Evolutionary conservation across 2,329 filamentous ascomycete species (phyloP), one percentile per base, ranked within the genome.

Genomic region (Lecanicillium sp.): DNA sequence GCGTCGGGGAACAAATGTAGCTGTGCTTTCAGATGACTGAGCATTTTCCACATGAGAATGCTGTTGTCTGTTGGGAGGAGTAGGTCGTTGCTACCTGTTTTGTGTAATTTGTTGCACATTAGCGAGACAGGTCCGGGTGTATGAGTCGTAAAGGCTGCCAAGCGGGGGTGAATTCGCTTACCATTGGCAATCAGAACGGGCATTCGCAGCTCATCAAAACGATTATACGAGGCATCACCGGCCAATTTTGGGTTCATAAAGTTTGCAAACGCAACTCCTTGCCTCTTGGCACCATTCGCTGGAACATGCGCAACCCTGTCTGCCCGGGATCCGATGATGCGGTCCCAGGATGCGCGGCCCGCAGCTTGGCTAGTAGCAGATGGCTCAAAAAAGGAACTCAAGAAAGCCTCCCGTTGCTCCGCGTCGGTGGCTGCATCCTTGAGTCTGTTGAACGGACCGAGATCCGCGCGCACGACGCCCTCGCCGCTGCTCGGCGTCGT

Each of bases 171-270:
- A 25, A 25, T 25, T 25, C 22, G 22, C 58, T 49, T 48, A 62
- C 61, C 61, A 42, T 60, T 61, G n/a, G 57, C 56, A 37, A 65
- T 57, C 20, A 65, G 38, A 2, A 65, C 57, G 2, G 61, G 61
- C 34, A 64, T 46, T 20, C 44, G 44, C 20, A 65, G 49, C 48
- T 58, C 52, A 6, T 51, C 43, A 17, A 64, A 46, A 7, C 60
- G 47, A 30, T 56, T 44, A 37, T 58, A 64, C 3, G 57, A 58
- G 4, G 52, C 58, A 5, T 62, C 53, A 13, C 42, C 37, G 3
- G 57, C 55, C 33, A 53, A 44, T 11, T 54, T 56, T 2, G 50
- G 53, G 33, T 62, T 56, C 51, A 55, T 60, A 36, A 61, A 64
- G 30, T 54, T 58, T 31, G 49, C 52, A 48, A 65, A 54, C 9